These are phyloP conservation scores for Buddleja alternifolia DNA, from an alignment of 257 asterid genomes.

Conservation along the genomic window DNA sequence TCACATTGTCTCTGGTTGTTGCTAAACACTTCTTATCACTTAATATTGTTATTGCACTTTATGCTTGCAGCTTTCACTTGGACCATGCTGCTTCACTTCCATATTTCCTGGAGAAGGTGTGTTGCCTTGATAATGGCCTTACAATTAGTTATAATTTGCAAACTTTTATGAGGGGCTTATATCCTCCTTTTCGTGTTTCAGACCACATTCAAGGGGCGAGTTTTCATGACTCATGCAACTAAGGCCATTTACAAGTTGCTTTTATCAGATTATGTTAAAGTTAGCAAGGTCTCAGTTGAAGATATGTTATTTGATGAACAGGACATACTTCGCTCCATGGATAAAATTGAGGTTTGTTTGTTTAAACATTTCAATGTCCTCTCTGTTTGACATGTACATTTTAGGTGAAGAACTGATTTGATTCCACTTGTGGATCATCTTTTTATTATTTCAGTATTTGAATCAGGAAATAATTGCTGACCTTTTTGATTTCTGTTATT, in stretches of 20 bases:
- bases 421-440: neutral
- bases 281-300: slow-evolving; percentile 98
- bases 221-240: slow-evolving; percentile 97
- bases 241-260: slow-evolving; percentile 94
- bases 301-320: slow-evolving; percentile 92
- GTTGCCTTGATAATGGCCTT: slow-evolving; percentile 28
- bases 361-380: slow-evolving; percentile 11
- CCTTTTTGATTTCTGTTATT: neutral
- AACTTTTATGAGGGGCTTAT: slow-evolving; percentile 30
- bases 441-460: slow-evolving; percentile 5
- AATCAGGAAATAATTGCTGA: neutral
- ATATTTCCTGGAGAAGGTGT: slow-evolving; percentile 94
- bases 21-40: slow-evolving; percentile 4
- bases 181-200: slow-evolving; percentile 37
- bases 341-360: slow-evolving; percentile 81
- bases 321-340: slow-evolving; percentile 84
- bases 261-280: slow-evolving; percentile 89
- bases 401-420: slow-evolving; percentile 10
- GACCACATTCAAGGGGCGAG: slow-evolving; percentile 92
- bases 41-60: slow-evolving; percentile 21
- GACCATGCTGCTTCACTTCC: slow-evolving; percentile 99
- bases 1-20: neutral
- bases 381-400: neutral
- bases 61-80: slow-evolving; percentile 85
- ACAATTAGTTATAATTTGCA: slow-evolving; percentile 13